A percentile compares a stretch with the other conserved stretches of the same genome.
Conservation (phyloP, 805 yeast genomes). For the Yamadazyma scolyti region DNA sequence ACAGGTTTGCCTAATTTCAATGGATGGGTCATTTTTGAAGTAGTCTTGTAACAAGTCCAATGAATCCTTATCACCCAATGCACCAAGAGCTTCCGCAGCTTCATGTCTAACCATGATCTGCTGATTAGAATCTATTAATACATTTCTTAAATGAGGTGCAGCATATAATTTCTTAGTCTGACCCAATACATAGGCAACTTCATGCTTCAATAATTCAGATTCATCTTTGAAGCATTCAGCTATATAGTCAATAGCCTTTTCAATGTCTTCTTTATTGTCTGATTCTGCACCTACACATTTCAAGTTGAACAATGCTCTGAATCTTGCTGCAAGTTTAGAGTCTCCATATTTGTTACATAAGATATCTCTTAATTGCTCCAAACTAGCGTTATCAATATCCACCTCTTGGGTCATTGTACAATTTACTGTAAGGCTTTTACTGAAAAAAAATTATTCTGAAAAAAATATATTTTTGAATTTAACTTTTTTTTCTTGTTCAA, state of each 20-base stretch:
- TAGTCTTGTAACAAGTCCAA: slow-evolving; percentile 63
- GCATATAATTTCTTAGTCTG: slow-evolving; percentile 85
- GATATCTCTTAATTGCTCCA: slow-evolving; percentile 72
- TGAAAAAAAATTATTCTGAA: slow-evolving; percentile 2
- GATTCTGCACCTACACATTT: slow-evolving; percentile 83
- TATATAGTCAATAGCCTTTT: slow-evolving; percentile 72
- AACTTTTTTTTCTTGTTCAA: too few relatives aligned
- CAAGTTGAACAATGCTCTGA: slow-evolving; percentile 89
- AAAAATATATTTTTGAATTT: too few relatives aligned
- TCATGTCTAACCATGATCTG: slow-evolving; percentile 98
- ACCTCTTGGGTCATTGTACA: slow-evolving; percentile 28
- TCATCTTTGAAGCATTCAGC: slow-evolving; percentile 77
- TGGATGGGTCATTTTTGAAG: slow-evolving; percentile 66
- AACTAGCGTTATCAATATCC: slow-evolving; percentile 37
- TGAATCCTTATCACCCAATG: slow-evolving; percentile 79
- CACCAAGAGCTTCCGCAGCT: slow-evolving; percentile 99
- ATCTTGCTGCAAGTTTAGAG: slow-evolving; percentile 76
- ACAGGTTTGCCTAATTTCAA: slow-evolving; percentile 95
- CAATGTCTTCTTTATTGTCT: slow-evolving; percentile 49
- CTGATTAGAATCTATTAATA: slow-evolving; percentile 62
- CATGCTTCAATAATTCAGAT: slow-evolving; percentile 92
- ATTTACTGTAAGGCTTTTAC: neutral
- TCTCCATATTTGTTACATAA: slow-evolving; percentile 63
- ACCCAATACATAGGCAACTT: slow-evolving; percentile 95
- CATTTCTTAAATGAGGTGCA: slow-evolving; percentile 70